Evolutionary conservation across 768 basidiomycete species (phyloP), one percentile per base, ranked within the genome.

Genomic region (Phylloporus sp.): DNA sequence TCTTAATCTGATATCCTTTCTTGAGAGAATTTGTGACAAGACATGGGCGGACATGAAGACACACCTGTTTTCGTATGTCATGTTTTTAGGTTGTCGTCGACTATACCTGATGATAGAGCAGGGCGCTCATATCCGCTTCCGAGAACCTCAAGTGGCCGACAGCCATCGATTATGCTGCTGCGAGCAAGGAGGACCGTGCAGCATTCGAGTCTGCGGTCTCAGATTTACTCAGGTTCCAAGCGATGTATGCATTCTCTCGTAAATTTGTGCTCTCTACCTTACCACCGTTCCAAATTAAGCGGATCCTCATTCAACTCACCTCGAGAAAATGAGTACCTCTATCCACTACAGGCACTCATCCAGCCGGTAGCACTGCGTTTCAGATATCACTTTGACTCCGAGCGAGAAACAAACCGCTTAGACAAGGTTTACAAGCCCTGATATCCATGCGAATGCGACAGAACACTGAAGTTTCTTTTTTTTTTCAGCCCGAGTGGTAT

Each of bases 381-480:
- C 73, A 90, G 86, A 58, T 99, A 86, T 62, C 96, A 99, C 61
- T 98, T 98, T 52, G 92, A 97, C 47, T 82, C 88, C 0, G 73
- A 79, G 15, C 75, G 91, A 28, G 79, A 82, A 54, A 99, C 96
- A 1, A 99, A 97, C 65, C 76, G 90, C 42, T 65, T 92, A 9
- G 95, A 98, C 69, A 98, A 97, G 80, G 93, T 88, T 42, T 43
- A 46, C 34, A 34, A 32, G 9, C 13, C 26, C 7, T 32, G 17
- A 34, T 22, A n/a, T 42, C 14, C 13, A 14, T 27, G 15, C 18
- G 34, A 40, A 31, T 21, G 7, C 6, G 32, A 5, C 44, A 27
- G 24, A 42, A 27, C 7, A 38, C 18, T 46, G n/a, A 41, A 14
- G 20, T 14, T 20, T 32, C 22, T 53, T 44, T 14, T 20, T 32